Evolutionary conservation across 2,329 filamentous ascomycete genomes (phyloP).

Genomic region (Xylariaceae sp.): DNA sequence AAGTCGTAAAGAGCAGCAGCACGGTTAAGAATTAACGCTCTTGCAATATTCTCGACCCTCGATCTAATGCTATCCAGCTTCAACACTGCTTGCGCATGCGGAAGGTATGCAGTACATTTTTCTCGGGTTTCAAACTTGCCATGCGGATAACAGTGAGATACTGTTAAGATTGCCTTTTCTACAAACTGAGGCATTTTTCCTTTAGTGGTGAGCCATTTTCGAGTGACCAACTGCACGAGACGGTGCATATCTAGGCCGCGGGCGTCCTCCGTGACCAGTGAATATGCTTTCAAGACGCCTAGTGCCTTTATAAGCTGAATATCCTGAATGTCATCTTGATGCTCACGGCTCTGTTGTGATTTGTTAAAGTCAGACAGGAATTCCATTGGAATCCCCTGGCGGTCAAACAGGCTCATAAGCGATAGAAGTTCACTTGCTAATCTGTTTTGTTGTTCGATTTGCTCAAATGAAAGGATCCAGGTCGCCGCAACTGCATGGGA

Average conservation of each 20-base stretch:
- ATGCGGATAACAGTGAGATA: slow-evolving; percentile 34
- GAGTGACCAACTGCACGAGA: slow-evolving; percentile 44
- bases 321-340: slow-evolving; percentile 29
- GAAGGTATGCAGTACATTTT: slow-evolving; percentile 33
- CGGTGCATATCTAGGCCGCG: slow-evolving; percentile 42
- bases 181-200: slow-evolving; percentile 22
- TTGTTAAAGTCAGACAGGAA: slow-evolving; percentile 32
- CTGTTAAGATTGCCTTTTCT: slow-evolving; percentile 28
- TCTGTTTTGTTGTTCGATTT: slow-evolving; percentile 37
- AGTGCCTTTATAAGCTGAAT: not conserved
- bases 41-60: slow-evolving; percentile 16
- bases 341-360: too few species aligned
- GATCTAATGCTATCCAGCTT: slow-evolving; percentile 11
- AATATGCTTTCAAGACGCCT: slow-evolving; percentile 3
- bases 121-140: slow-evolving; percentile 21
- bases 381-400: slow-evolving; percentile 38
- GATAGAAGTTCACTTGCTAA: slow-evolving; percentile 43
- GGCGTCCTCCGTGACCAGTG: slow-evolving; percentile 8
- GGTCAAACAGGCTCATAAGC: slow-evolving; percentile 43
- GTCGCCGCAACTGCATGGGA: slow-evolving; percentile 40
- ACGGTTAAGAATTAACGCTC: not conserved
- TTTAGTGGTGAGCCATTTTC: slow-evolving; percentile 39
- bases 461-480: slow-evolving; percentile 46
- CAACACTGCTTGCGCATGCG: slow-evolving; percentile 37
- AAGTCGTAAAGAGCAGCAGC: not conserved